Conservation (phyloP, 2,329 filamentous ascomycete species). For the Trichoderma cornu-damae region DNA sequence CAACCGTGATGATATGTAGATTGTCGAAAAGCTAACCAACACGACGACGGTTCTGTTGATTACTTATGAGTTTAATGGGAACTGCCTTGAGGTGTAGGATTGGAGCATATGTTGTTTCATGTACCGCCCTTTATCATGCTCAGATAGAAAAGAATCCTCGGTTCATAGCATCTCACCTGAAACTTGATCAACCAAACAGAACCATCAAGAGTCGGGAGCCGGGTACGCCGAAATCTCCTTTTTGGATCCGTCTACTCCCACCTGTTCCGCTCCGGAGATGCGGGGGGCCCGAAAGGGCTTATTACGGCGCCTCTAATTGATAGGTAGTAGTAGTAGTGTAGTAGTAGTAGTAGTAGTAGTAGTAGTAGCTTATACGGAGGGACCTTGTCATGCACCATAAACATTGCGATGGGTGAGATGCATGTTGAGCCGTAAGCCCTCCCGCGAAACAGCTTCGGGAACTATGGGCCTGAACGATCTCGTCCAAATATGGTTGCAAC, state of each 20-base stretch:
- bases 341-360: too few species aligned
- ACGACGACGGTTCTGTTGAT: too few species aligned
- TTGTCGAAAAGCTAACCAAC: too few species aligned
- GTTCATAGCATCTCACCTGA: too few species aligned
- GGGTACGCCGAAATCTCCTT: slow-evolving; percentile 2
- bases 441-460: slow-evolving; percentile 3
- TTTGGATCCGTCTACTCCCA: neutral
- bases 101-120: too few species aligned
- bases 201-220: neutral
- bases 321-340: too few species aligned
- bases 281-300: neutral
- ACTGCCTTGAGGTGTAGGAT: too few species aligned
- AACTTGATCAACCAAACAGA: too few species aligned
- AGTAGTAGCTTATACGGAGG: neutral
- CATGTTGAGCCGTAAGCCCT: neutral
- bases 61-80: too few species aligned
- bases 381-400: neutral
- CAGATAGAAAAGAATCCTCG: too few species aligned
- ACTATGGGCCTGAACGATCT: neutral
- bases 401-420: neutral
- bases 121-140: too few species aligned
- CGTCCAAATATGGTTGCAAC: neutral
- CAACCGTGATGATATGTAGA: too few species aligned
- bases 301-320: neutral
- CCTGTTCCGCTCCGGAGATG: slow-evolving; percentile 6